These are phyloP conservation scores for Pascua sp. DNA, from an alignment of 1,284 basidiomycete species.

Conservation along the genomic window DNA sequence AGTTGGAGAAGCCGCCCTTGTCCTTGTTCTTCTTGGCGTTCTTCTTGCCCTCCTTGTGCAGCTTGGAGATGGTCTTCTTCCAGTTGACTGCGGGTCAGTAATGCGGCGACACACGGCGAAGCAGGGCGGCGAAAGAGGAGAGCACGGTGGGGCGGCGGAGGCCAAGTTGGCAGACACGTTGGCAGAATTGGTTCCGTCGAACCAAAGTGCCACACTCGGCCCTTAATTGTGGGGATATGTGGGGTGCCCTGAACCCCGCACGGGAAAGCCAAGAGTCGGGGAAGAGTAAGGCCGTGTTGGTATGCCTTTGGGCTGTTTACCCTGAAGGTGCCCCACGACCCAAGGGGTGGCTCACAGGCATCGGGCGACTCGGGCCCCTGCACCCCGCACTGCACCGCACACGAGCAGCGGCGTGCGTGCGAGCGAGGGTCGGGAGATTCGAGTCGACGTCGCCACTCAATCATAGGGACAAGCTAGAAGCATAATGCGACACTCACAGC, in stretches of 20 bases:
- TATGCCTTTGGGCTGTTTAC: too few relatives aligned
- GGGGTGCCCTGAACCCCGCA: background rate
- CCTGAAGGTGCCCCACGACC: too few relatives aligned
- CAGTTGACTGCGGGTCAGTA: constrained; percentile 38
- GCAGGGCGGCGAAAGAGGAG: too few relatives aligned
- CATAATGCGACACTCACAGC: constrained; percentile 37
- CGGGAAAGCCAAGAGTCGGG: too few relatives aligned
- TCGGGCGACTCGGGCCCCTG: too few relatives aligned
- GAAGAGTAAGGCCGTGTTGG: background rate
- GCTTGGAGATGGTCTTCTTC: constrained; percentile 50
- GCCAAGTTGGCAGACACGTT: background rate
- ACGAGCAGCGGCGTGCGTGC: background rate
- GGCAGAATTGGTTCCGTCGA: background rate
- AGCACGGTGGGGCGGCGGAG: background rate
- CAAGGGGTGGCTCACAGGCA: background rate
- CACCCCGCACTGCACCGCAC: background rate
- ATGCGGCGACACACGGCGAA: background rate
- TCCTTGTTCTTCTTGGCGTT: constrained; percentile 30
- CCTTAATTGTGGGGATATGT: background rate
- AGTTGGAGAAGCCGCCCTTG: too few relatives aligned
- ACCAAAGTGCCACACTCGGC: too few relatives aligned
- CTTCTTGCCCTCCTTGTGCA: constrained; percentile 47
- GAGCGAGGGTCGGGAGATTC: background rate
- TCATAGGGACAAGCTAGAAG: background rate
- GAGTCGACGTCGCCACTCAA: background rate